These are phyloP conservation scores for Zygnema circumcarinatum DNA, from an alignment of 139 green algal genomes.

Conservation along the genomic window DNA sequence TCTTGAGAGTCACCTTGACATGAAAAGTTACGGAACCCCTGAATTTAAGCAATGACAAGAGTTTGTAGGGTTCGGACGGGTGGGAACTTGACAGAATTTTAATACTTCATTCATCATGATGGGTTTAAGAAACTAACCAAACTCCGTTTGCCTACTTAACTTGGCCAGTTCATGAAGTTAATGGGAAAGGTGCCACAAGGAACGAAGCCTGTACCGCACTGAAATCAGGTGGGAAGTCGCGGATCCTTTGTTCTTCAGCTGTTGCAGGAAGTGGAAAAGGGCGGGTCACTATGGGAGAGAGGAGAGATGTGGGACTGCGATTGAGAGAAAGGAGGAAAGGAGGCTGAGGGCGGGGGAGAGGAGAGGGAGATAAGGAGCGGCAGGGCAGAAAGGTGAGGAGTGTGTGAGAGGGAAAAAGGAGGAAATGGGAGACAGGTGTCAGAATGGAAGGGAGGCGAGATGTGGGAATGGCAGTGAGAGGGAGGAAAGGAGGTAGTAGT, in stretches of 20 bases:
- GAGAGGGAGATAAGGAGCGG: not conserved
- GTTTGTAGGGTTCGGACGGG: too few species aligned
- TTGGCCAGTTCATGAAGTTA: constrained; percentile 1
- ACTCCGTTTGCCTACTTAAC: not conserved
- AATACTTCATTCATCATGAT: not conserved
- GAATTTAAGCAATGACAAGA: too few species aligned
- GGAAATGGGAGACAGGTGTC: not conserved
- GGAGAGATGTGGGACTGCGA: too few species aligned
- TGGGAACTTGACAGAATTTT: constrained; percentile 1
- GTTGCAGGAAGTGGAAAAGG: not conserved
- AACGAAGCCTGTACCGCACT: too few species aligned
- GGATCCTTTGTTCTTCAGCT: too few species aligned
- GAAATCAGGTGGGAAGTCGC: too few species aligned
- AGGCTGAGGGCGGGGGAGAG: not conserved
- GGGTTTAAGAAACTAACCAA: not conserved
- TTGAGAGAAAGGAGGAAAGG: constrained; percentile 20
- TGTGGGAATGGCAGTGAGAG: constrained; percentile 9
- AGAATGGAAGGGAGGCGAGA: not conserved
- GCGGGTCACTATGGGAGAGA: not conserved
- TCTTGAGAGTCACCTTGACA: too few species aligned
- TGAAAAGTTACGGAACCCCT: too few species aligned
- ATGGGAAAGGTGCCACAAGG: too few species aligned
- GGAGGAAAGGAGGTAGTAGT: not conserved
- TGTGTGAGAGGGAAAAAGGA: not conserved
- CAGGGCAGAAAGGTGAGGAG: not conserved